Conservation (phyloP, 2,329 filamentous ascomycete genomes). For the Penicillium paneum region DNA sequence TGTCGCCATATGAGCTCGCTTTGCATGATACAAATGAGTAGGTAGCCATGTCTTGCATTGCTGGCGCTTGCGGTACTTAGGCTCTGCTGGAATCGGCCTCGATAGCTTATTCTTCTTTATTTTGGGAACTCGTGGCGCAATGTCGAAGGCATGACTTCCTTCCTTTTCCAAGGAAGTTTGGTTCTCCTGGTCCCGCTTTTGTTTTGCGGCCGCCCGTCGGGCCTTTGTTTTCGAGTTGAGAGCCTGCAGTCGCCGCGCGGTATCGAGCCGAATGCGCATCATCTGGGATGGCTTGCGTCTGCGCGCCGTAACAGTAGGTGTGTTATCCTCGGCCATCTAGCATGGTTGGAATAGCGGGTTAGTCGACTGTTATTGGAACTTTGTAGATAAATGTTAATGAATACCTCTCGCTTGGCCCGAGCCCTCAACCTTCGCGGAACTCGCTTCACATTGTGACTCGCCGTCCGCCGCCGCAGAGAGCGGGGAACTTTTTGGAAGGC, state of each 20-base stretch:
- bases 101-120: conserved; percentile 69
- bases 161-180: conserved; percentile 21
- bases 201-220: conserved; percentile 45
- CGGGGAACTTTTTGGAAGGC: conserved; percentile 91
- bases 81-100: conserved; percentile 57
- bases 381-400: neutral
- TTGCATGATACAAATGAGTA: conserved; percentile 91
- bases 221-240: conserved; percentile 51
- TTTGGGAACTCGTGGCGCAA: conserved; percentile 54
- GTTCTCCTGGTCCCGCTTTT: conserved; percentile 34
- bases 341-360: neutral
- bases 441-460: conserved; percentile 90
- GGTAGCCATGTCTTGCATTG: conserved; percentile 89
- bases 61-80: conserved; percentile 81
- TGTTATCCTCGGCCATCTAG: conserved; percentile 86
- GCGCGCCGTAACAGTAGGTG: conserved; percentile 67
- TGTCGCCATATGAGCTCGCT: conserved; percentile 82
- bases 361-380: neutral
- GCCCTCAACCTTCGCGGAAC: conserved; percentile 73
- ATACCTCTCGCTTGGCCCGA: conserved; percentile 63
- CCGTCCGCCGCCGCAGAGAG: conserved; percentile 78
- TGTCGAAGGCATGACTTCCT: conserved; percentile 33
- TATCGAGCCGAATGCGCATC: conserved; percentile 64
- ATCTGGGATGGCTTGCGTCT: conserved; percentile 46
- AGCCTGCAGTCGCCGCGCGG: conserved; percentile 65